Conservation (phyloP, 306 rosid species). For the Hylodesmum podocarpum region DNA sequence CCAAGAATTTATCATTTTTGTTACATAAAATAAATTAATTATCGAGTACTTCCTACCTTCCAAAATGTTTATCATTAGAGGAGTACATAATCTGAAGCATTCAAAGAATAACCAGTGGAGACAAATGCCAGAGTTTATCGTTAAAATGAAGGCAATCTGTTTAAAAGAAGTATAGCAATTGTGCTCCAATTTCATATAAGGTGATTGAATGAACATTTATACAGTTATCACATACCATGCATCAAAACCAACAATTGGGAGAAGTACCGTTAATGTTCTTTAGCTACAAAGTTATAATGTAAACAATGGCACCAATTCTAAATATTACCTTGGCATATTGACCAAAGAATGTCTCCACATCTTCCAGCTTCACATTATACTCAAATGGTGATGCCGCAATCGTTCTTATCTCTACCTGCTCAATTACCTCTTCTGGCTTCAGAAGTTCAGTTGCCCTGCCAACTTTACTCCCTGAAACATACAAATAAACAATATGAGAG, state of each 20-base stretch:
- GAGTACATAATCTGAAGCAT: not conserved
- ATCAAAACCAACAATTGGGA: not conserved
- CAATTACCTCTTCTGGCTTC: conserved; percentile 81
- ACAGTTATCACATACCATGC: not conserved
- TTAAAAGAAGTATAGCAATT: not conserved
- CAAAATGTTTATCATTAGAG: not conserved
- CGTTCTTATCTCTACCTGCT: conserved; percentile 84
- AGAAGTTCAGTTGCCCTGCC: conserved; percentile 66
- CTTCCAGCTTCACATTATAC: conserved; percentile 69
- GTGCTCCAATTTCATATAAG: not conserved
- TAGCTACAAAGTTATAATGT: not conserved
- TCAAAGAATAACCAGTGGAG: not conserved
- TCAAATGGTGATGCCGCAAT: conserved; percentile 84
- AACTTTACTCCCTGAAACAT: conserved; percentile 62
- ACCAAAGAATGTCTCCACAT: conserved; percentile 59
- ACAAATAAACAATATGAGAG: not conserved
- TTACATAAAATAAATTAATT: not conserved
- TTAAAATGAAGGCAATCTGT: not conserved
- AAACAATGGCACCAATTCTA: not conserved
- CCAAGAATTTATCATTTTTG: not conserved
- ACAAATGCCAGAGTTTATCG: not conserved
- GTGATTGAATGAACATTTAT: not conserved
- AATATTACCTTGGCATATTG: conserved; percentile 62
- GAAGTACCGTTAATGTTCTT: not conserved
- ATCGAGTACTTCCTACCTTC: not conserved